phyloP scores from a whole-genome alignment of 805 yeast species.

The Zygosaccharomyces pseudorouxii region DNA sequence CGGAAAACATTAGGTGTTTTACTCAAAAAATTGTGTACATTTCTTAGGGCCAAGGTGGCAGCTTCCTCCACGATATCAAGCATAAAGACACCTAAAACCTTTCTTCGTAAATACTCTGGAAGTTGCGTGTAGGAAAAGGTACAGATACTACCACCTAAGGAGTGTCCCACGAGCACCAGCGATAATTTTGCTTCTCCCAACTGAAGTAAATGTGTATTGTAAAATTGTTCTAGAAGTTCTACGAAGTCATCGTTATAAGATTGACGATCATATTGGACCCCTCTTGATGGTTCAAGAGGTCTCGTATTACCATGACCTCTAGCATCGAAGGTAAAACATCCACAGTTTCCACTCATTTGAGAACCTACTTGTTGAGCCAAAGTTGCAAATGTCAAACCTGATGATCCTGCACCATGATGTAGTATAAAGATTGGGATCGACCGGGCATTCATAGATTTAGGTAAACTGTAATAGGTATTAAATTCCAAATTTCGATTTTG shows the following conservation, averaged over 20 bases:
- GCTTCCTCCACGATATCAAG: constrained; percentile 94
- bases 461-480: constrained; percentile 56
- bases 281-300: constrained; percentile 25
- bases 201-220: constrained; percentile 14
- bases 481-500: constrained; percentile 31
- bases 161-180: constrained; percentile 75
- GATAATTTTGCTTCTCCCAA: constrained; percentile 20
- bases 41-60: constrained; percentile 62
- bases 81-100: constrained; percentile 64
- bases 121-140: constrained; percentile 44
- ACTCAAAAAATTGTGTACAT: constrained; percentile 63
- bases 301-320: constrained; percentile 76
- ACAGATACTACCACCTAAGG: constrained; percentile 86
- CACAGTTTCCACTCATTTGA: constrained; percentile 44
- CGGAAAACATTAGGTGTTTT: constrained; percentile 61
- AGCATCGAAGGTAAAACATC: constrained; percentile 68
- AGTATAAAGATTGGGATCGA: constrained; percentile 58
- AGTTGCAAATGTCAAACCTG: constrained; percentile 69
- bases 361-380: constrained; percentile 38
- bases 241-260: constrained; percentile 56
- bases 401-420: constrained; percentile 96
- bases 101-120: constrained; percentile 16
- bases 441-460: constrained; percentile 32
- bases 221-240: constrained; percentile 43
- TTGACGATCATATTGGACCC: constrained; percentile 42